A percentile compares a stretch with the other conserved stretches of the same genome.
phyloP scores from a whole-genome alignment of 805 yeast genomes.

The Wickerhamomyces tratensis region DNA sequence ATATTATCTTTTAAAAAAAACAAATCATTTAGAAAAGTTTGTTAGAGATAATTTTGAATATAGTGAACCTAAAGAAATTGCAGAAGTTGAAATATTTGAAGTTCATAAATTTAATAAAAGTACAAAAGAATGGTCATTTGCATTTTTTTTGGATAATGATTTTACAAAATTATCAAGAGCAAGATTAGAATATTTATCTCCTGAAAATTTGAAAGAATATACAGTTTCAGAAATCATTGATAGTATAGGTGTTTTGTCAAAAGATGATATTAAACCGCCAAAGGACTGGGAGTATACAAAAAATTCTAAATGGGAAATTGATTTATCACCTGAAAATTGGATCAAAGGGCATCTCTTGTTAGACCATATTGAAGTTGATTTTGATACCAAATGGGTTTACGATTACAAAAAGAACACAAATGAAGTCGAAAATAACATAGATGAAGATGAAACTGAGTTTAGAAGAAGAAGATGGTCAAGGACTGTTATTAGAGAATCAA shows the following conservation, averaged over 20 bases:
- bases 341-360: slow-evolving; percentile 37
- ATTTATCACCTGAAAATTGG: slow-evolving; percentile 58
- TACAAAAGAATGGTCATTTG: slow-evolving; percentile 51
- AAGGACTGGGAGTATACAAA: slow-evolving; percentile 42
- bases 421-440: slow-evolving; percentile 16
- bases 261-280: slow-evolving; percentile 44
- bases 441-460: slow-evolving; percentile 25
- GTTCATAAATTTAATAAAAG: slow-evolving; percentile 42
- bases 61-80: slow-evolving; percentile 31
- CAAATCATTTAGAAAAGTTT: slow-evolving; percentile 38
- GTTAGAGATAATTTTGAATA: slow-evolving; percentile 28
- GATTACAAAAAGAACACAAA: slow-evolving; percentile 30
- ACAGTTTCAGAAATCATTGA: background rate
- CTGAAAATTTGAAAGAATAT: background rate
- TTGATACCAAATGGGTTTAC: slow-evolving; percentile 81
- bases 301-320: slow-evolving; percentile 51
- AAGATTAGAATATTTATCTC: slow-evolving; percentile 12
- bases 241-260: slow-evolving; percentile 1
- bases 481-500: slow-evolving; percentile 18
- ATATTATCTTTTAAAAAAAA: slow-evolving; percentile 33
- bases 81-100: slow-evolving; percentile 58
- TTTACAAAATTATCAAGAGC: slow-evolving; percentile 38
- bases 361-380: slow-evolving; percentile 51
- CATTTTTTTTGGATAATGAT: slow-evolving; percentile 47
- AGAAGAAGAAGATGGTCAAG: slow-evolving; percentile 67